Base-by-base conservation (phyloP, 2,329 filamentous ascomycete species). In the Calonectria pauciramosa region DNA sequence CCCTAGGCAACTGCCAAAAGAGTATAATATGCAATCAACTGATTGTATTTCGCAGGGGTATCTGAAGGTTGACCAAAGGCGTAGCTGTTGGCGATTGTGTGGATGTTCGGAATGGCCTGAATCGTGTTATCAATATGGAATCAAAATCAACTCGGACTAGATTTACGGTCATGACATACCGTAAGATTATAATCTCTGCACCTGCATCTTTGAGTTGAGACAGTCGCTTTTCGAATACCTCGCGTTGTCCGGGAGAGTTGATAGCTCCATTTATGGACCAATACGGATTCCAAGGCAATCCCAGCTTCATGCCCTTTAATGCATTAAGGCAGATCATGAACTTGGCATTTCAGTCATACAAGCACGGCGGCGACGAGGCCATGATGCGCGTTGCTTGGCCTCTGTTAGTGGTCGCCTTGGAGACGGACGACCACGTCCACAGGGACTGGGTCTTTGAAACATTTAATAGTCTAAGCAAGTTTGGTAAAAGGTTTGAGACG, bases 301-400 rank as follows among this genome's bases (percentile, higher is more conserved):
- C 68, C 4, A 74, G 18, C 63, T 71, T 74, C 68, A 74, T 71
- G 7, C 72, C 68, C 23, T 49, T 59, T 23, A 74, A 28, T 26
- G 56, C 32, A n/a, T 32, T 75, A 3, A 63, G 73, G 8, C 56
- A 67, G 41, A 75, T 75, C 20, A 82, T 85, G 75, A 83, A 82
- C 18, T 75, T 85, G 6, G 82, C 82, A 2, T 81, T 82, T 38
- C 83, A 85, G 44, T 79, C 81, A 18, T 83, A 81, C 59, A 83
- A 81, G 47, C 81, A 85, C 63, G 79, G 79, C 4, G 83, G 84
- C 6, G 78, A 83, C 8, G 78, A 82, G n/a, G 79, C 82, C 11
- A 80, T 85, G 60, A 72, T 82, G 8, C 79, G 82, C 44, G 78
- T 85, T n/a, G 82, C 83, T 0, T 85, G 83, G 81, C 82, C 83